Conservation (phyloP, 1,139 yeast species). For the Sugiyamaella novakii region DNA sequence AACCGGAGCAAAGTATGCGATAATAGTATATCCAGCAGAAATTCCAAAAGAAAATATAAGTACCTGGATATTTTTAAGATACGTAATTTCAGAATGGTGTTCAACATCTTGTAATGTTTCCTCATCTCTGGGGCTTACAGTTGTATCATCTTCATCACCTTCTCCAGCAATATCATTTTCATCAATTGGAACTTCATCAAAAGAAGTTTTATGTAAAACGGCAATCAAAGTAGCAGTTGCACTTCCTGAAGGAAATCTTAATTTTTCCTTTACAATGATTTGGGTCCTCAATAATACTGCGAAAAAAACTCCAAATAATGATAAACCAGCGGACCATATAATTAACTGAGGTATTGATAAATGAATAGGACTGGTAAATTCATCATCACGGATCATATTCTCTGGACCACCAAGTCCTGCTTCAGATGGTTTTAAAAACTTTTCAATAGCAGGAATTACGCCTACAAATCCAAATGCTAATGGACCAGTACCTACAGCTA, state of each 20-base stretch:
- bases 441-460: slow-evolving; percentile 94
- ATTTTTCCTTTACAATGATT: slow-evolving; percentile 78
- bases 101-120: slow-evolving; percentile 22
- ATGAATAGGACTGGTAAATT: slow-evolving; percentile 26
- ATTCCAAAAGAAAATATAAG: slow-evolving; percentile 62
- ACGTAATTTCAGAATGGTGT: slow-evolving; percentile 36
- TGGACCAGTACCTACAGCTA: slow-evolving; percentile 97
- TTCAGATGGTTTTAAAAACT: slow-evolving; percentile 75
- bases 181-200: slow-evolving; percentile 27
- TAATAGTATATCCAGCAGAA: slow-evolving; percentile 72
- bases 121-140: slow-evolving; percentile 17
- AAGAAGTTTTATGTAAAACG: slow-evolving; percentile 66
- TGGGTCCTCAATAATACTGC: slow-evolving; percentile 87
- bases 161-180: slow-evolving; percentile 23
- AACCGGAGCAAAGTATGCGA: slow-evolving; percentile 72
- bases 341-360: slow-evolving; percentile 55
- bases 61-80: slow-evolving; percentile 59
- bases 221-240: slow-evolving; percentile 94
- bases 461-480: slow-evolving; percentile 94
- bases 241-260: slow-evolving; percentile 92
- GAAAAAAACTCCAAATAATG: slow-evolving; percentile 92
- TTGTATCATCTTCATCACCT: slow-evolving; percentile 19
- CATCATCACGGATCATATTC: not conserved
- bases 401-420: slow-evolving; percentile 51
- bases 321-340: slow-evolving; percentile 83